Percentiles rank a stretch among this genome's conserved stretches.
Conservation (phyloP, 345 rosid genomes). For the Moricandia arvensis region DNA sequence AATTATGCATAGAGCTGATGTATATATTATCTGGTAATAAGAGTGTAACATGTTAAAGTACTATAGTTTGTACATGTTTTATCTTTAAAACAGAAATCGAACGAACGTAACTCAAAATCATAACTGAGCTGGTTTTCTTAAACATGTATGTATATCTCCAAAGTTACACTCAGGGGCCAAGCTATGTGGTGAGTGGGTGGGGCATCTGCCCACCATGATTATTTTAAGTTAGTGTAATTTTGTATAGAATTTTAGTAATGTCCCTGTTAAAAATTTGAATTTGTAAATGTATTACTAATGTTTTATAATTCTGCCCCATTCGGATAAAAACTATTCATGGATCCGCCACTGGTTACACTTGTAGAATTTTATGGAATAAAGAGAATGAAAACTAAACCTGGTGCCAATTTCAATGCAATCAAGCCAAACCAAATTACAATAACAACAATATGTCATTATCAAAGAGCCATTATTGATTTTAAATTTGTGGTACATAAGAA, state of each 20-base stretch:
- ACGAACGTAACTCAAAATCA: background rate
- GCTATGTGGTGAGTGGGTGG: no score
- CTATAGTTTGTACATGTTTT: background rate
- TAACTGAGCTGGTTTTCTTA: background rate
- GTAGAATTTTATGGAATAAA: background rate
- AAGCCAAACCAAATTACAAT: background rate
- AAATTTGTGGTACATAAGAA: constrained; percentile 17
- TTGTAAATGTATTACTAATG: no score
- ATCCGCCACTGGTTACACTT: background rate
- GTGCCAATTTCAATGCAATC: background rate
- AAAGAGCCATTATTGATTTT: constrained; percentile 1
- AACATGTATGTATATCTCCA: background rate
- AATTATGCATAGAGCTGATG: constrained; percentile 23
- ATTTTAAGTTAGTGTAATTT: no score
- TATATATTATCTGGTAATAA: constrained; percentile 24
- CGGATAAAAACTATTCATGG: no score
- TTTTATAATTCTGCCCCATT: no score
- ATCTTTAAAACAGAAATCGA: background rate
- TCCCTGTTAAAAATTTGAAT: no score
- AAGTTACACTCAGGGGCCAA: background rate
- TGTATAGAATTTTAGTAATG: no score
- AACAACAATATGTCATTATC: constrained; percentile 11
- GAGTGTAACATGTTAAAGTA: background rate
- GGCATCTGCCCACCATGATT: no score
- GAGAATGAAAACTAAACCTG: background rate